A percentile compares a stretch with the other conserved stretches of the same genome.
These are phyloP conservation scores for Venturia pyrina DNA, from an alignment of 2,329 filamentous ascomycete species.

Conservation along the genomic window DNA sequence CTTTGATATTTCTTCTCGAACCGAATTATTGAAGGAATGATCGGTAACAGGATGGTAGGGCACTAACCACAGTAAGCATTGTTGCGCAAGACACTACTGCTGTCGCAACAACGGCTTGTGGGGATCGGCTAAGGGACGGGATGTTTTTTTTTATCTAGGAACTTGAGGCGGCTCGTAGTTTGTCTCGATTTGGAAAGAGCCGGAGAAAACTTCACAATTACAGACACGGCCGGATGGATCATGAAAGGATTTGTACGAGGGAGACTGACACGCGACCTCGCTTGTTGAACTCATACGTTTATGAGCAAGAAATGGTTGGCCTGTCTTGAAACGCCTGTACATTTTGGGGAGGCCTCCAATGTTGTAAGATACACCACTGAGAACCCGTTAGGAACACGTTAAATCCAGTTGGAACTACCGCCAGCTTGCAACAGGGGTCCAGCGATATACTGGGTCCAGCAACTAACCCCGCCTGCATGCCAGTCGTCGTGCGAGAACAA, in stretches of 20 bases:
- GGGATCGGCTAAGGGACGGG: neutral
- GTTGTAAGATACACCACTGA: neutral
- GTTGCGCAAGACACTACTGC: neutral
- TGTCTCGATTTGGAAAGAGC: neutral
- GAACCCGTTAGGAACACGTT: neutral
- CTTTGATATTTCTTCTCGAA: neutral
- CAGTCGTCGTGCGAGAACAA: too few relatives aligned
- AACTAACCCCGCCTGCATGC: neutral
- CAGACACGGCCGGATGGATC: neutral
- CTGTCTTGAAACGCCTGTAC: neutral
- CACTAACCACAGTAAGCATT: neutral
- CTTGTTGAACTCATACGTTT: neutral
- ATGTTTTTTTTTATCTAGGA: neutral
- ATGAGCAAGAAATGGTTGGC: neutral
- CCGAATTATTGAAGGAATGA: neutral
- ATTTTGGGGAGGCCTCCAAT: neutral
- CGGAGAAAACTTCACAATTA: neutral
- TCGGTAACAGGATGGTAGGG: neutral
- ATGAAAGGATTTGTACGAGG: neutral
- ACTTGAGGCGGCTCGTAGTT: neutral
- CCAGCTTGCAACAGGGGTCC: neutral
- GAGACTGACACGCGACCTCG: neutral
- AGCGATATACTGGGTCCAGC: neutral
- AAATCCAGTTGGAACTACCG: neutral
- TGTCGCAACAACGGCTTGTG: neutral